Evolutionary conservation across 176 grass and related monocot species (phyloP).

Genomic region (Aegilops bicornis): DNA sequence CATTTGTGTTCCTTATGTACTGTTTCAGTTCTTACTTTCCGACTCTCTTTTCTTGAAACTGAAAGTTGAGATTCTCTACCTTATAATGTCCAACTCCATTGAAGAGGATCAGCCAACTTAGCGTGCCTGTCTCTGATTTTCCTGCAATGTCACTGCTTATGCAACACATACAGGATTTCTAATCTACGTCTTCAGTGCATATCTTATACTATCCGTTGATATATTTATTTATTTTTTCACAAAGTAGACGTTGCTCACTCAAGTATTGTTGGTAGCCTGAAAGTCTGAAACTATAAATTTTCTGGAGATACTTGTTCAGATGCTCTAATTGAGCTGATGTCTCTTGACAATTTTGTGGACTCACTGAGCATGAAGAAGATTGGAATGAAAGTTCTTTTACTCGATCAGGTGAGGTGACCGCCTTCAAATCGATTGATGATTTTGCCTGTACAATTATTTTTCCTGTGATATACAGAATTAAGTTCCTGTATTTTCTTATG

Average conservation of each 20-base stretch:
- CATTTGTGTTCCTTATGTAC: not conserved
- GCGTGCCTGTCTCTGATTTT: not conserved
- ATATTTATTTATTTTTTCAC: not conserved
- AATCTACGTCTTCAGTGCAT: slow-evolving; percentile 23
- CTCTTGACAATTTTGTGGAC: slow-evolving; percentile 47
- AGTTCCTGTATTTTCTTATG: not conserved
- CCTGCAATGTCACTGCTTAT: slow-evolving; percentile 27
- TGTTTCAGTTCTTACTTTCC: not conserved
- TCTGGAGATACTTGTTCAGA: slow-evolving; percentile 29
- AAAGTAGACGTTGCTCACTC: slow-evolving; percentile 16
- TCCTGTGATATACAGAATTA: not conserved
- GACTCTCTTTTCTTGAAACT: not conserved
- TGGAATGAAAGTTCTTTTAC: slow-evolving; percentile 80
- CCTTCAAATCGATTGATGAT: not conserved
- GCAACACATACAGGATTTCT: not conserved
- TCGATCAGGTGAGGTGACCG: slow-evolving; percentile 78
- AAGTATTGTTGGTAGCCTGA: slow-evolving; percentile 59
- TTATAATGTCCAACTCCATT: not conserved
- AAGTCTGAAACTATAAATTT: slow-evolving; percentile 54
- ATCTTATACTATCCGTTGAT: slow-evolving; percentile 18
- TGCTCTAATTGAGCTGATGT: slow-evolving; percentile 68
- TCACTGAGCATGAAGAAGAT: slow-evolving; percentile 59
- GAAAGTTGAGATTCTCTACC: not conserved
- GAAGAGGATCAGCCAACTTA: not conserved
- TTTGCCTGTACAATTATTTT: slow-evolving; percentile 15